Conservation (phyloP, 2,329 filamentous ascomycete species). For the Penicillium sp. region DNA sequence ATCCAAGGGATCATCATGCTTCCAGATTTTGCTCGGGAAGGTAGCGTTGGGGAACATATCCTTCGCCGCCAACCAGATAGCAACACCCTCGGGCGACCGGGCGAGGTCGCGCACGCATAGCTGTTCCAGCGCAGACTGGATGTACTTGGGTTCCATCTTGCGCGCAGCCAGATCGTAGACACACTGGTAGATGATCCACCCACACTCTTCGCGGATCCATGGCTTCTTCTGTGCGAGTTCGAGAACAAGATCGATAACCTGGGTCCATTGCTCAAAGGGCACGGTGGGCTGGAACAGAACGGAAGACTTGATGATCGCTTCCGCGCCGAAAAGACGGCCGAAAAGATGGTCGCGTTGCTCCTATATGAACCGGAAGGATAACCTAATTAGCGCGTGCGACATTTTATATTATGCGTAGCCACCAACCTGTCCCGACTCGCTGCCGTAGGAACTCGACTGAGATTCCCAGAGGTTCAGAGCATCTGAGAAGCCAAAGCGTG, state of each 20-base stretch:
- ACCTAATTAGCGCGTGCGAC: conserved; percentile 37
- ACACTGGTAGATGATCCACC: conserved; percentile 68
- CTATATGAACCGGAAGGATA: conserved; percentile 47
- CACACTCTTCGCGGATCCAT: conserved; percentile 83
- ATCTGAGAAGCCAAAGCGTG: conserved; percentile 34
- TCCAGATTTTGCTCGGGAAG: conserved; percentile 64
- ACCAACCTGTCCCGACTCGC: conserved; percentile 47
- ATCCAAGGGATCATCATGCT: conserved; percentile 61
- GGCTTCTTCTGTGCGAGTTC: conserved; percentile 70
- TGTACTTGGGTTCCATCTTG: conserved; percentile 40
- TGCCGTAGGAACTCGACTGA: conserved; percentile 45
- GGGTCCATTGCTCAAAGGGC: conserved; percentile 44
- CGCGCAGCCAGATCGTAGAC: conserved; percentile 47
- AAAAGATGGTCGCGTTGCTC: conserved; percentile 80
- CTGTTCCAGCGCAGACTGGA: conserved; percentile 54
- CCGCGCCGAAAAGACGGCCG: conserved; percentile 76
- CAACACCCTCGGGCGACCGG: conserved; percentile 78
- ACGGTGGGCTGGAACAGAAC: conserved; percentile 55
- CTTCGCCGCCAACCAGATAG: conserved; percentile 69
- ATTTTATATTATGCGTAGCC: background rate
- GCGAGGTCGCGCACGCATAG: conserved; percentile 58
- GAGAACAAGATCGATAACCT: conserved; percentile 63
- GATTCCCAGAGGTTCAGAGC: conserved; percentile 46
- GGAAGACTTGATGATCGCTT: conserved; percentile 72
- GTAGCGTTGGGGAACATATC: conserved; percentile 56